Evolutionary conservation across 2,329 filamentous ascomycete species (phyloP).

Genomic region (Stenocarpella maydis): DNA sequence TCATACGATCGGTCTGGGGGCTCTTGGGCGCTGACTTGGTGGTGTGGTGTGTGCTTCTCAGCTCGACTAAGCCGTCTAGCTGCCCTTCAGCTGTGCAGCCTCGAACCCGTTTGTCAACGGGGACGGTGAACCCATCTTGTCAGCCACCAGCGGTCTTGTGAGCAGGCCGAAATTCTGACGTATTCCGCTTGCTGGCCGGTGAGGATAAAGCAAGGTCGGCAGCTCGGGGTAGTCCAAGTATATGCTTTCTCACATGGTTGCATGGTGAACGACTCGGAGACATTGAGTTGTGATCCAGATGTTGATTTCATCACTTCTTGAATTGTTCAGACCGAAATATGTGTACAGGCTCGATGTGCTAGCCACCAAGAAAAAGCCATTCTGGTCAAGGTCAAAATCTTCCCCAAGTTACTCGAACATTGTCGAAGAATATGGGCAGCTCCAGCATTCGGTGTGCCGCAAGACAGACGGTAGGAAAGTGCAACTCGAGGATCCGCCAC

Average conservation of each 20-base stretch:
- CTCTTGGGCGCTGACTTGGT: constrained; percentile 12
- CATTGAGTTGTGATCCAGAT: too few species aligned
- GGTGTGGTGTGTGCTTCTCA: background rate
- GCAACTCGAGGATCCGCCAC: background rate
- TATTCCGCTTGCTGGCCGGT: background rate
- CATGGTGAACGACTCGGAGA: background rate
- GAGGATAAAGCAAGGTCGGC: background rate
- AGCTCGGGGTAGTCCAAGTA: background rate
- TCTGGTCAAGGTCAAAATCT: background rate
- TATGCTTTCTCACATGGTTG: background rate
- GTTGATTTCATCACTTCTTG: background rate
- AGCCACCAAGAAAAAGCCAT: too few species aligned
- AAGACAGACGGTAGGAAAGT: background rate
- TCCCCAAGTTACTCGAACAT: background rate
- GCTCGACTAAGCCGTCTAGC: background rate
- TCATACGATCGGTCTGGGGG: background rate
- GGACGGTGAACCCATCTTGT: background rate
- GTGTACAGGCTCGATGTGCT: too few species aligned
- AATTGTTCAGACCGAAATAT: too few species aligned
- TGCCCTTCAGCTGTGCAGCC: background rate
- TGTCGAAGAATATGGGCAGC: background rate
- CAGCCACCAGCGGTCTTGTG: background rate
- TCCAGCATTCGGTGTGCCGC: background rate
- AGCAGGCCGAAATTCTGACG: constrained; percentile 12
- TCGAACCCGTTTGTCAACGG: background rate